A percentile compares a stretch with the other conserved stretches of the same genome.
These are phyloP conservation scores for Phytophthora palmivora DNA, from an alignment of 352 stramenopile genomes.

Conservation along the genomic window DNA sequence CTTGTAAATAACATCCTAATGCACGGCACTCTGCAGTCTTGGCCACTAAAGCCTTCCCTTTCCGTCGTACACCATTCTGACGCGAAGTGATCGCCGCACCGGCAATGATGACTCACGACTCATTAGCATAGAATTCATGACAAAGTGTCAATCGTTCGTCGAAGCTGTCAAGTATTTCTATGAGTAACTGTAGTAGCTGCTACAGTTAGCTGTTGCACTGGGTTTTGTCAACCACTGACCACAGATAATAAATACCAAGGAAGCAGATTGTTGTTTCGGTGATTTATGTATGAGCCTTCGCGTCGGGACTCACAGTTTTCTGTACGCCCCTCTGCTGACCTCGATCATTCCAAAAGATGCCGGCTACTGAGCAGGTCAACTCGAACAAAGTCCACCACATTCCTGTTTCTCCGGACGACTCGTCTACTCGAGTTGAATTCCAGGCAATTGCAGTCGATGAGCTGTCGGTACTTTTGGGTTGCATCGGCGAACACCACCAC, in stretches of 20 bases:
- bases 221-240: background rate
- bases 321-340: constrained; percentile 7
- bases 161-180: background rate
- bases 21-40: background rate
- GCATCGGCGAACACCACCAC: constrained; percentile 13
- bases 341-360: constrained; percentile 23
- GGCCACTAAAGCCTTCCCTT: background rate
- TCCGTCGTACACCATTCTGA: background rate
- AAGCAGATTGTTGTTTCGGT: constrained; percentile 3
- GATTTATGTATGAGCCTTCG: background rate
- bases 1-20: background rate
- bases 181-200: background rate
- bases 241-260: background rate
- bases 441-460: constrained; percentile 16
- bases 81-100: background rate
- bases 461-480: constrained; percentile 12
- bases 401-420: constrained; percentile 6
- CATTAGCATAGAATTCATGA: background rate
- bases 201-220: background rate
- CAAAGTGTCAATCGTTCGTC: too few relatives aligned
- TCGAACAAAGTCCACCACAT: background rate
- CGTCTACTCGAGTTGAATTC: constrained; percentile 2
- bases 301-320: constrained; percentile 16
- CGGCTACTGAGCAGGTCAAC: constrained; percentile 7
- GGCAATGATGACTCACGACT: background rate